Evolutionary conservation across 257 asterid species (phyloP).

Genomic region (Solanum medicagineum): DNA sequence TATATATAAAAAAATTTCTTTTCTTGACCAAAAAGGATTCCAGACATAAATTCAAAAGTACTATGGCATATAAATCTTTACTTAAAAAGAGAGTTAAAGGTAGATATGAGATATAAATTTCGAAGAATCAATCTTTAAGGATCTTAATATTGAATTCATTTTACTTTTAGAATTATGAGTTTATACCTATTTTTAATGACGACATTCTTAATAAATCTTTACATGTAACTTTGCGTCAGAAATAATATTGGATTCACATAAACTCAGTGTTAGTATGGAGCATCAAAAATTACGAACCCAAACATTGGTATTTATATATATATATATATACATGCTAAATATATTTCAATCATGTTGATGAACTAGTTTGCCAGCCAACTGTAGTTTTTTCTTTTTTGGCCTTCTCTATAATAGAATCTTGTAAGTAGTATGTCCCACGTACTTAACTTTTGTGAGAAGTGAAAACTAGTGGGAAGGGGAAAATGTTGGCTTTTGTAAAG

Average conservation of each 20-base stretch:
- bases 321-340: no score
- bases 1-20: not conserved
- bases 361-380: not conserved
- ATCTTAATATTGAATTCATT: not conserved
- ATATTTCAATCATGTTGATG: no score
- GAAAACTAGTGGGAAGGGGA: not conserved
- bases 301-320: not conserved
- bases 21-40: not conserved
- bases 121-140: fast-evolving
- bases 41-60: no score
- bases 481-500: not conserved
- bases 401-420: not conserved
- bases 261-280: not conserved
- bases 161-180: not conserved
- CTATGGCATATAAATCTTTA: no score
- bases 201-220: no score
- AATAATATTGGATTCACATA: no score
- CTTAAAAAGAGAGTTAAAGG: no score
- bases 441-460: not conserved
- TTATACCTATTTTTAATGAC: not conserved
- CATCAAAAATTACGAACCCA: not conserved
- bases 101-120: not conserved
- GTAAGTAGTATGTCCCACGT: not conserved
- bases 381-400: no score
- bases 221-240: no score